Conservation (phyloP, 2,329 filamentous ascomycete species). For the Xylariaceae sp. region DNA sequence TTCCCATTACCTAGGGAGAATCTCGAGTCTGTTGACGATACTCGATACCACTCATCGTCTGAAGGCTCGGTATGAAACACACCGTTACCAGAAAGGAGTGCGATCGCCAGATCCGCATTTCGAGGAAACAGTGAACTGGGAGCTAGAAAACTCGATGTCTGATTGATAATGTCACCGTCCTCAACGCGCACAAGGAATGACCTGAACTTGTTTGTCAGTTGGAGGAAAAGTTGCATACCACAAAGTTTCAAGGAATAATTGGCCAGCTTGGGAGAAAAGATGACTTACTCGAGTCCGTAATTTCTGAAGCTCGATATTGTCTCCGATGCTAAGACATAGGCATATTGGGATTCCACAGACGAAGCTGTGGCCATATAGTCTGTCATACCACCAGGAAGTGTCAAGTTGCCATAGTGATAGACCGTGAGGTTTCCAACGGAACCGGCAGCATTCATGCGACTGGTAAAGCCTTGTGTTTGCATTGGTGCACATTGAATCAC, state of each 20-base stretch:
- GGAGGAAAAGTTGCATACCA: neutral
- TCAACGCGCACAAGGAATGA: too few species aligned
- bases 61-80: neutral
- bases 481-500: slow-evolving; percentile 7
- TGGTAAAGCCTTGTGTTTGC: neutral
- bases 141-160: neutral
- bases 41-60: neutral
- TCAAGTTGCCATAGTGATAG: neutral
- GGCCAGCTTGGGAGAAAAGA: neutral
- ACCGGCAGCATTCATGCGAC: neutral
- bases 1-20: neutral
- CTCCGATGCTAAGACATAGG: neutral
- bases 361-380: neutral
- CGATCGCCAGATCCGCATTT: neutral
- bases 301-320: neutral
- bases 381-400: neutral
- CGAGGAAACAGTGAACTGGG: neutral
- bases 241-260: neutral
- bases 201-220: neutral
- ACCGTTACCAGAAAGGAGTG: neutral
- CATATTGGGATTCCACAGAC: neutral
- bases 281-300: neutral
- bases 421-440: neutral
- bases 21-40: neutral
- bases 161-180: neutral